These are phyloP conservation scores for Phlebiopsis gigantea DNA, from an alignment of 768 basidiomycete genomes.

Conservation along the genomic window DNA sequence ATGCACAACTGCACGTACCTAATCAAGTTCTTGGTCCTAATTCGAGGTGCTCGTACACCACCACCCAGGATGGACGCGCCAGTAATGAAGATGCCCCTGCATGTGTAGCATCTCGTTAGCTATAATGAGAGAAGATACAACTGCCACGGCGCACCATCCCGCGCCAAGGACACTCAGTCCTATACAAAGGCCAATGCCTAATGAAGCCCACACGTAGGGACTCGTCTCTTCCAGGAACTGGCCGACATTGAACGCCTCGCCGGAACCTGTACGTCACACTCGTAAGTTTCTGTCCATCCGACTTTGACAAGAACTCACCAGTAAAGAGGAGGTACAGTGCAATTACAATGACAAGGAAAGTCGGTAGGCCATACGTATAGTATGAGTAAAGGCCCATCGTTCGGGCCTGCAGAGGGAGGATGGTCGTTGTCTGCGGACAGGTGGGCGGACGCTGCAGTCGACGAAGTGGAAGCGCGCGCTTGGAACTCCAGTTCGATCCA, in stretches of 20 bases:
- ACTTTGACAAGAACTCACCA: slow-evolving; percentile 40
- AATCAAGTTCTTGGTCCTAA: slow-evolving; percentile 96
- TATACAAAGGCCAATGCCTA: slow-evolving; percentile 89
- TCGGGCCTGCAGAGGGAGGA: slow-evolving; percentile 5
- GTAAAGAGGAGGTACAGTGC: slow-evolving; percentile 89
- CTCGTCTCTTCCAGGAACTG: slow-evolving; percentile 91
- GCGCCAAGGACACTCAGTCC: slow-evolving; percentile 93
- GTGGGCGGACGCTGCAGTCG: neutral
- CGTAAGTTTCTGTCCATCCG: neutral
- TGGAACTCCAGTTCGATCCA: slow-evolving; percentile 28
- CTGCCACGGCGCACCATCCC: slow-evolving; percentile 79
- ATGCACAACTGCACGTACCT: slow-evolving; percentile 45
- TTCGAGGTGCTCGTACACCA: slow-evolving; percentile 89
- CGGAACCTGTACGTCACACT: slow-evolving; percentile 51
- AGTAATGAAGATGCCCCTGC: slow-evolving; percentile 96
- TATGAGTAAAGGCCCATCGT: slow-evolving; percentile 38
- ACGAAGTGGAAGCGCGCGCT: neutral
- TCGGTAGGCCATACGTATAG: slow-evolving; percentile 64
- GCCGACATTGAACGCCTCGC: slow-evolving; percentile 91
- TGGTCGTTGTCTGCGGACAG: slow-evolving; percentile 15
- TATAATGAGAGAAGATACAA: neutral
- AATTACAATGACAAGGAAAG: slow-evolving; percentile 56
- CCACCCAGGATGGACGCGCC: slow-evolving; percentile 96
- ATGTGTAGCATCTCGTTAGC: neutral
- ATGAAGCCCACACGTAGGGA: slow-evolving; percentile 89